Evolutionary conservation across 2,329 filamentous ascomycete species (phyloP).

Genomic region (Phaeosphaeriaceae sp.): DNA sequence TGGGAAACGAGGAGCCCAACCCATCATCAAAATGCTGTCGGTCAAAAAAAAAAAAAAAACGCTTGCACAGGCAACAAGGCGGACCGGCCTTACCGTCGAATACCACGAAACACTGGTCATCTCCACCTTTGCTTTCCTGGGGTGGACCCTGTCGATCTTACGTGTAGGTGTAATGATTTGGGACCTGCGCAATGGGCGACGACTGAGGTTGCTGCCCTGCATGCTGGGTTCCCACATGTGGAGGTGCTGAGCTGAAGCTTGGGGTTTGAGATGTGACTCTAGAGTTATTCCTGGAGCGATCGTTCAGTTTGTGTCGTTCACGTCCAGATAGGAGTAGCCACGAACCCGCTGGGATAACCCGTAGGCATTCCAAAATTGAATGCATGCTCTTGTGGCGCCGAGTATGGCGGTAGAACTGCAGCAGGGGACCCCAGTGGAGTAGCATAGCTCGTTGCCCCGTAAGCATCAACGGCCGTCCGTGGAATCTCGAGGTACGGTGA

Average conservation of each 20-base stretch:
- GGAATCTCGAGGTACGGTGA: constrained; percentile 57
- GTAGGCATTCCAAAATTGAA: constrained; percentile 50
- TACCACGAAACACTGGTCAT: constrained; percentile 7
- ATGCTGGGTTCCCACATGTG: constrained; percentile 18
- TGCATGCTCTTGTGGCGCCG: constrained; percentile 49
- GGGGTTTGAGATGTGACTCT: constrained; percentile 36
- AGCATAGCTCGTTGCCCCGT: constrained; percentile 39
- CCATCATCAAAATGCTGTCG: constrained; percentile 5
- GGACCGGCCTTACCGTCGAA: not conserved
- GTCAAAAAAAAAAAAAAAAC: too few species aligned
- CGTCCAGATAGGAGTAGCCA: constrained; percentile 52
- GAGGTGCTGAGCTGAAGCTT: constrained; percentile 25
- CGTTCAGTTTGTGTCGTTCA: constrained; percentile 50
- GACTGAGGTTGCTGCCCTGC: constrained; percentile 16
- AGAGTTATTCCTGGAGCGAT: constrained; percentile 48
- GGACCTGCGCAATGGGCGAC: constrained; percentile 21
- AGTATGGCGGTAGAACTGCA: constrained; percentile 41
- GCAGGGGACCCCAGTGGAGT: constrained; percentile 47
- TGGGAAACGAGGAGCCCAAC: not conserved
- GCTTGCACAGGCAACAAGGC: too few species aligned
- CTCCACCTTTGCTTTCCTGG: constrained; percentile 2
- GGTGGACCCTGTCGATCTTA: constrained; percentile 13
- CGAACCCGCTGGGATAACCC: constrained; percentile 53
- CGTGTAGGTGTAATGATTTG: constrained; percentile 28
- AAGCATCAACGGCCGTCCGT: constrained; percentile 41